Conservation (phyloP, 2,329 filamentous ascomycete species). For the Botryotinia globosa region DNA sequence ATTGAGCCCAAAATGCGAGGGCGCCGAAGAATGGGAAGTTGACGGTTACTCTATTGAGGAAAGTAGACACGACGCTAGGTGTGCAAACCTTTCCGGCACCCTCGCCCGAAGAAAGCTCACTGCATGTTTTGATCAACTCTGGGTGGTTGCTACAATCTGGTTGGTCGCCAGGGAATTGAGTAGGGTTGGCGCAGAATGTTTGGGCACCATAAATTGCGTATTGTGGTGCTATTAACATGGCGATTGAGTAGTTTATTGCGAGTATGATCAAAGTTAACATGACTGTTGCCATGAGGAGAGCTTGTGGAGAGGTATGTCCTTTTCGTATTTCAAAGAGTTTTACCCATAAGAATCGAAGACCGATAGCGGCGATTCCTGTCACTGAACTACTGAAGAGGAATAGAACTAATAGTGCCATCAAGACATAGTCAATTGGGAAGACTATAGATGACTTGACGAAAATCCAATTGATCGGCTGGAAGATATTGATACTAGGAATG, state of each 20-base stretch:
- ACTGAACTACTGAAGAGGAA: constrained; percentile 89
- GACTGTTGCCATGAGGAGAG: constrained; percentile 84
- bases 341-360: constrained; percentile 96
- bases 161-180: constrained; percentile 58
- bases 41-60: constrained; percentile 86
- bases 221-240: constrained; percentile 92
- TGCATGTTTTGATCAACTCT: constrained; percentile 76
- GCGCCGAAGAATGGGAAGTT: constrained; percentile 95
- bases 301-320: constrained; percentile 86
- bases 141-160: constrained; percentile 72
- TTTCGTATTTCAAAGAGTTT: constrained; percentile 87
- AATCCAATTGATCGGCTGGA: constrained; percentile 92
- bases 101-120: constrained; percentile 68
- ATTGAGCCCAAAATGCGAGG: constrained; percentile 95
- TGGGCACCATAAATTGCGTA: constrained; percentile 94
- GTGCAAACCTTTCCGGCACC: constrained; percentile 81
- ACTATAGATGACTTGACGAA: constrained; percentile 76
- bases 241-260: constrained; percentile 87
- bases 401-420: constrained; percentile 81
- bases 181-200: constrained; percentile 79
- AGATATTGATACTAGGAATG: constrained; percentile 68
- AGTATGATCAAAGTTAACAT: constrained; percentile 86
- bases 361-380: constrained; percentile 78
- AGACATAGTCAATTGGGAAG: constrained; percentile 88
- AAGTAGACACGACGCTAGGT: constrained; percentile 84